These are phyloP conservation scores for Rubroshorea leprosula DNA, from an alignment of 345 rosid species.

Conservation along the genomic window DNA sequence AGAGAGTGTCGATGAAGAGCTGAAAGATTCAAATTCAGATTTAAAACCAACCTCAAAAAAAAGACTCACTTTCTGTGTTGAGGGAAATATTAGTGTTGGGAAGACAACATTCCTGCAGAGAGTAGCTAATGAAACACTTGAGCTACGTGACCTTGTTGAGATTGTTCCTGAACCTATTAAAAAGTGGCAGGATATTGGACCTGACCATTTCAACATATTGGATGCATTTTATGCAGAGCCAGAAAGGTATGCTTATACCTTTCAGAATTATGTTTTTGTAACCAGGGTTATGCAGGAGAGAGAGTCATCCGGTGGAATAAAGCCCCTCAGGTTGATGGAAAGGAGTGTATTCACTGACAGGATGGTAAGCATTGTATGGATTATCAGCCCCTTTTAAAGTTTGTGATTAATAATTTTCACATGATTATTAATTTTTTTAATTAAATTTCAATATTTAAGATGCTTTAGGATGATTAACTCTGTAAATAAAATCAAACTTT, in stretches of 20 bases:
- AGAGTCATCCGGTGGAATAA: constrained; percentile 80
- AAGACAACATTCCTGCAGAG: constrained; percentile 96
- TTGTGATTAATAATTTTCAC: neutral
- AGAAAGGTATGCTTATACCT: constrained; percentile 91
- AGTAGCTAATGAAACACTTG: constrained; percentile 89
- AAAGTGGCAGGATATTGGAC: constrained; percentile 98
- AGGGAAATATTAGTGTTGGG: constrained; percentile 98
- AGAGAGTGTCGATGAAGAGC: constrained; percentile 86
- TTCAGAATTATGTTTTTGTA: constrained; percentile 97
- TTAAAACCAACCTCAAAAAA: constrained; percentile 38
- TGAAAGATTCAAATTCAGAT: constrained; percentile 50
- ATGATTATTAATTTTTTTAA: neutral
- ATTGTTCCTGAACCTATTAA: constrained; percentile 94
- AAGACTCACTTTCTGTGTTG: constrained; percentile 84
- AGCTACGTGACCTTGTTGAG: constrained; percentile 91
- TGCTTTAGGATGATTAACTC: neutral
- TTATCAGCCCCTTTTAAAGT: neutral
- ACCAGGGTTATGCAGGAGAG: constrained; percentile 99
- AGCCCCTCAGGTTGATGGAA: constrained; percentile 96
- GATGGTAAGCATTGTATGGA: constrained; percentile 58
- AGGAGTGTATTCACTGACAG: constrained; percentile 97
- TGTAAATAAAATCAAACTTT: neutral
- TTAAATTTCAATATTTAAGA: too few species aligned
- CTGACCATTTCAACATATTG: constrained; percentile 88
- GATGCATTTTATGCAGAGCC: constrained; percentile 95